Evolutionary conservation across 192 early-diverging fungal species (phyloP).

Genomic region (Fimicolochytrium jonesii): DNA sequence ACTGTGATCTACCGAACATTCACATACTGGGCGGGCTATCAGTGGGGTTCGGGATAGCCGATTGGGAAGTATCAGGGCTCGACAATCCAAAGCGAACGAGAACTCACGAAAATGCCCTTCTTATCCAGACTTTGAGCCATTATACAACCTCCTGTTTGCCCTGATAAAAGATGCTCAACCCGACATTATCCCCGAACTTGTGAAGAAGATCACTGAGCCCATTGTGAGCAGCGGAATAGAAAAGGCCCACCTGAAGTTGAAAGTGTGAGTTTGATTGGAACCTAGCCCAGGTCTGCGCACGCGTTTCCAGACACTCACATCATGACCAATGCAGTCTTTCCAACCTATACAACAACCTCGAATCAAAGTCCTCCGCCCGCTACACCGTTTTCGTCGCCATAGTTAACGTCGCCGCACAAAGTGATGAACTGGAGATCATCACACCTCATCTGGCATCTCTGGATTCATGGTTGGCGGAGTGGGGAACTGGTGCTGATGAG

Average conservation of each 20-base stretch:
- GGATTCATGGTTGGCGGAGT: constrained; percentile 63
- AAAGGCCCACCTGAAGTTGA: constrained; percentile 56
- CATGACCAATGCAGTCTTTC: constrained; percentile 44
- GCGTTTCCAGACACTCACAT: background rate
- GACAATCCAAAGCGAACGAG: constrained; percentile 10
- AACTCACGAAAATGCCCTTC: background rate
- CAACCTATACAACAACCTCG: constrained; percentile 84
- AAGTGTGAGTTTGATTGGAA: constrained; percentile 50
- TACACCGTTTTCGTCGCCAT: constrained; percentile 70
- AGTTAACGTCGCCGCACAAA: constrained; percentile 66
- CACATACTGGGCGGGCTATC: background rate
- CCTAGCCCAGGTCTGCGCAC: background rate
- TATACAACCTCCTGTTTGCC: constrained; percentile 69
- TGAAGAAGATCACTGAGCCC: constrained; percentile 39
- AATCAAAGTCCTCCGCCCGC: constrained; percentile 48
- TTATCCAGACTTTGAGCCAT: constrained; percentile 55
- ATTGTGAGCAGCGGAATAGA: constrained; percentile 47
- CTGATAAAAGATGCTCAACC: constrained; percentile 49
- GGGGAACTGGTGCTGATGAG: constrained; percentile 59
- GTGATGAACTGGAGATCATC: constrained; percentile 64
- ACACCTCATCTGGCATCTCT: constrained; percentile 59
- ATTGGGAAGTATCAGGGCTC: constrained; percentile 11
- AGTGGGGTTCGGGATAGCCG: background rate
- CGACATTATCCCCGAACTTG: constrained; percentile 37
- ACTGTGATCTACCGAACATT: too few species aligned